phyloP scores from a whole-genome alignment of 2,329 filamentous ascomycete species.

The Escovopsis sp. region DNA sequence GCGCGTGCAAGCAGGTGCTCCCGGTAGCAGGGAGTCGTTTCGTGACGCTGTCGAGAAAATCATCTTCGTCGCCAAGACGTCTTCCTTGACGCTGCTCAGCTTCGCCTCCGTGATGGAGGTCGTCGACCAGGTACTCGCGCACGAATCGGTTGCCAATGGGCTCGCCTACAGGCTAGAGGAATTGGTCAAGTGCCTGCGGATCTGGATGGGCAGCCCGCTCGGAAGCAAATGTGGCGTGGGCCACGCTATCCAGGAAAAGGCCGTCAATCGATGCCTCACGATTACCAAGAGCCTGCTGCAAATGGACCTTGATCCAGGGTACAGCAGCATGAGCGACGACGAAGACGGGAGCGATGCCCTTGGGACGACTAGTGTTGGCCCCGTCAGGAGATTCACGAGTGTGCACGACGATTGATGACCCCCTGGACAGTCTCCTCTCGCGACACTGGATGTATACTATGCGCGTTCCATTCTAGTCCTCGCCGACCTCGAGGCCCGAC shows the following conservation, averaged over 20 bases:
- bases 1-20: conserved; percentile 18
- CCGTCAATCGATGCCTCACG: conserved; percentile 40
- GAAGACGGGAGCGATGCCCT: conserved; percentile 17
- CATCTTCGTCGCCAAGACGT: conserved; percentile 24
- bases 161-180: conserved; percentile 37
- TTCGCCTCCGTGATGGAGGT: conserved; percentile 45
- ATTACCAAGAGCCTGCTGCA: conserved; percentile 43
- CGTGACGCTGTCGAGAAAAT: conserved; percentile 29
- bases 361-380: neutral
- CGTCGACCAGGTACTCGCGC: conserved; percentile 36
- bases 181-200: conserved; percentile 40
- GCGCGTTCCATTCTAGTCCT: neutral
- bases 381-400: neutral
- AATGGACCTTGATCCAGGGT: conserved; percentile 46
- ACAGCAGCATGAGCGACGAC: conserved; percentile 41
- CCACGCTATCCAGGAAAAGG: conserved; percentile 33
- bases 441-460: neutral
- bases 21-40: neutral
- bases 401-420: neutral
- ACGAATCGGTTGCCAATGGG: conserved; percentile 31
- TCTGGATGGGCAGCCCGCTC: conserved; percentile 43
- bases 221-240: conserved; percentile 38
- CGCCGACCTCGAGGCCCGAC: neutral
- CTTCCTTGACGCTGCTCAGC: conserved; percentile 39
- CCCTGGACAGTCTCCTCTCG: neutral